A percentile compares a stretch with the other conserved stretches of the same genome.
These are phyloP conservation scores for Syncephalastrum monosporum DNA, from an alignment of 371 early-diverging fungal species.

Conservation along the genomic window DNA sequence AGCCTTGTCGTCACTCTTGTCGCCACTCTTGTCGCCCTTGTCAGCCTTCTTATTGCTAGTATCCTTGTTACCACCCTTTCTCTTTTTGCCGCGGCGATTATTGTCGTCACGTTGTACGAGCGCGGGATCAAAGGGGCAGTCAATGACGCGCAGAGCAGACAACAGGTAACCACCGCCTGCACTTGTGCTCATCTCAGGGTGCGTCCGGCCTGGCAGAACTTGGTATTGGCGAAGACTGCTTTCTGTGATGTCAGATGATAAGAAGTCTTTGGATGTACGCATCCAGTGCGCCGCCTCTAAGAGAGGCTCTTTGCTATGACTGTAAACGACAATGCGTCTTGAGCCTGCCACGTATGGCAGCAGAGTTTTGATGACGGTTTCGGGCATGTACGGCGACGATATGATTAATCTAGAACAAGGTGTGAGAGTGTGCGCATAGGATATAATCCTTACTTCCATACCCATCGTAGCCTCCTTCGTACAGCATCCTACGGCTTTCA, in stretches of 20 bases:
- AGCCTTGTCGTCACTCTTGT: no score
- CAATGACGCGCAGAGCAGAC: conserved; percentile 65
- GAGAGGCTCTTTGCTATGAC: conserved; percentile 80
- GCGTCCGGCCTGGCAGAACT: conserved; percentile 87
- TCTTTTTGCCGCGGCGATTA: conserved; percentile 18
- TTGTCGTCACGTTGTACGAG: conserved; percentile 16
- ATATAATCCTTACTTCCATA: conserved; percentile 17
- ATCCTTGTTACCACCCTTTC: conserved; percentile 13
- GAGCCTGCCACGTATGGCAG: conserved; percentile 75
- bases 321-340: conserved; percentile 84
- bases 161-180: conserved; percentile 87
- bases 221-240: conserved; percentile 90
- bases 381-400: conserved; percentile 73
- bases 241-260: conserved; percentile 84
- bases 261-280: conserved; percentile 64
- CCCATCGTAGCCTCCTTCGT: conserved; percentile 66
- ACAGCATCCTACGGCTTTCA: conserved; percentile 34
- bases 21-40: no score
- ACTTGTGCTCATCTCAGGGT: conserved; percentile 91
- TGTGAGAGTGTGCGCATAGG: conserved; percentile 4
- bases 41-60: no score
- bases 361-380: conserved; percentile 68
- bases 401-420: conserved; percentile 63
- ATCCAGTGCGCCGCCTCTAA: conserved; percentile 69
- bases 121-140: conserved; percentile 38